Percentiles rank a stretch among this genome's conserved stretches.
phyloP scores from a whole-genome alignment of 1,284 basidiomycete species.

The Marasmius sp. region DNA sequence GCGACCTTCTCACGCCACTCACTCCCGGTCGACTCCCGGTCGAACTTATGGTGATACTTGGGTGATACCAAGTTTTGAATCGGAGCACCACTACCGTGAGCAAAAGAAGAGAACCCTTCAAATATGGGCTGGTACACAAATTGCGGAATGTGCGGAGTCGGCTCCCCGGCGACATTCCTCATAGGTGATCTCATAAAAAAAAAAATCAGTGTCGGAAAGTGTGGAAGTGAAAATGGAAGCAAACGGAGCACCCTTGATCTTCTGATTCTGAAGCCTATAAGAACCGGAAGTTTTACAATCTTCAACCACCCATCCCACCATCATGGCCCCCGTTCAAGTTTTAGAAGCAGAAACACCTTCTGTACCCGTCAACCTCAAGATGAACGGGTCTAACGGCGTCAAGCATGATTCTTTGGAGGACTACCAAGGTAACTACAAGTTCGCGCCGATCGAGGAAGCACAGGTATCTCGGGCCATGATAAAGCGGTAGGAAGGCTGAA shows the following conservation, averaged over 20 bases:
- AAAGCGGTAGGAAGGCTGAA: constrained; percentile 48
- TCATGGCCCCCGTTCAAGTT: constrained; percentile 28
- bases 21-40: too few species aligned
- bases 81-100: too few species aligned
- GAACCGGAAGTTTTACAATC: neutral
- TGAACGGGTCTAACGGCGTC: neutral
- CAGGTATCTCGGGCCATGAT: constrained; percentile 82
- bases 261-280: neutral
- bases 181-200: too few species aligned
- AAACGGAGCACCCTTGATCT: neutral
- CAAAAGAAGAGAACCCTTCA: too few species aligned
- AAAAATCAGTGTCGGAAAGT: too few species aligned
- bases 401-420: constrained; percentile 46
- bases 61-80: too few species aligned
- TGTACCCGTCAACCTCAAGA: neutral
- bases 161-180: too few species aligned
- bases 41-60: too few species aligned
- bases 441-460: constrained; percentile 75
- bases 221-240: too few species aligned
- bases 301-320: neutral
- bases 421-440: constrained; percentile 63
- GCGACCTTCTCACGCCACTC: too few species aligned
- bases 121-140: too few species aligned
- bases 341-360: neutral
- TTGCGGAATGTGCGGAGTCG: too few species aligned